phyloP scores from a whole-genome alignment of 345 rosid genomes.

The Eucalyptus shirleyi region DNA sequence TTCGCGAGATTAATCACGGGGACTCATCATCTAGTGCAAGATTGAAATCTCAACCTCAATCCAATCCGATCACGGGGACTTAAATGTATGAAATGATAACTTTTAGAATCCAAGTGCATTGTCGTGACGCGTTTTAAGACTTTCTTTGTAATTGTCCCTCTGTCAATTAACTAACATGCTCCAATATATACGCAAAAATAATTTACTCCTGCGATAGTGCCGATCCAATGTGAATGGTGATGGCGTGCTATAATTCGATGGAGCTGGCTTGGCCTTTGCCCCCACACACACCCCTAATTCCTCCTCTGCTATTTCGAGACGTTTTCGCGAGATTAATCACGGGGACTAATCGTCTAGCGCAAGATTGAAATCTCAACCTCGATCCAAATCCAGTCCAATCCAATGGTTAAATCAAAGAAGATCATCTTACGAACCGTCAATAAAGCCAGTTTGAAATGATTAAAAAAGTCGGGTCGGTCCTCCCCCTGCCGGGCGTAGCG shows the following conservation, averaged over 20 bases:
- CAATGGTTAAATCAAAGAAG: neutral
- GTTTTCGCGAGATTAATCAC: neutral
- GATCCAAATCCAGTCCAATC: neutral
- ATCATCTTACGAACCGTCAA: neutral
- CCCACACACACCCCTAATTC: neutral
- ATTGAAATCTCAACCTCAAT: neutral
- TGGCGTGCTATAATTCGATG: neutral
- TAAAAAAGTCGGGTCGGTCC: neutral
- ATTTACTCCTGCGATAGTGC: fast-evolving
- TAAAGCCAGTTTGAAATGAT: neutral
- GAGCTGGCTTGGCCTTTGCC: neutral
- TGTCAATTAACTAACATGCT: neutral
- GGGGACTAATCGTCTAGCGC: neutral
- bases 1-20: neutral
- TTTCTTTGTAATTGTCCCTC: neutral
- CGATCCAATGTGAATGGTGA: neutral
- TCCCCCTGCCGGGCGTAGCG: neutral
- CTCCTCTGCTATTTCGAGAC: neutral
- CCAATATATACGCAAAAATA: neutral
- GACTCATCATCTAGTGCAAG: neutral
- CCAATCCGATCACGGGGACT: neutral
- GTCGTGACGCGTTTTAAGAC: fast-evolving
- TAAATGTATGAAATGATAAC: neutral
- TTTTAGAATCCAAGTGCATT: fast-evolving
- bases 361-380: neutral